phyloP scores from a whole-genome alignment of 2,329 filamentous ascomycete species.

The Juglanconis oblonga region DNA sequence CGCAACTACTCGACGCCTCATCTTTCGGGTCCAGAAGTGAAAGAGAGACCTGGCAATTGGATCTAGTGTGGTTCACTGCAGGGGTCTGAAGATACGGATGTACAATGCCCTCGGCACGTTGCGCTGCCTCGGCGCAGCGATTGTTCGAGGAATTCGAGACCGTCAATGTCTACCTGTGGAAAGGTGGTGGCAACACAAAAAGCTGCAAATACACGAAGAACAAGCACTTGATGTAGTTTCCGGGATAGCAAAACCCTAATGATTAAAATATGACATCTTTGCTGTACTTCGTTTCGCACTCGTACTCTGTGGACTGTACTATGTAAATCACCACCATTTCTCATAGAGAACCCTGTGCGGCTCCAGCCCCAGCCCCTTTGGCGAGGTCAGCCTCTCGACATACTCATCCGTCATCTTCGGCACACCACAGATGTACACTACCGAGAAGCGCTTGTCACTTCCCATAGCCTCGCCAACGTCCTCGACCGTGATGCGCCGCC shows the following conservation, averaged over 20 bases:
- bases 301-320: neutral
- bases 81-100: neutral
- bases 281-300: neutral
- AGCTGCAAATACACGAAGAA: neutral
- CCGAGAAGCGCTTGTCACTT: conserved; percentile 35
- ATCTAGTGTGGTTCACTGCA: conserved; percentile 20
- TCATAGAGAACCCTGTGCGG: conserved; percentile 31
- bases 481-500: conserved; percentile 38
- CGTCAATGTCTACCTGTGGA: neutral
- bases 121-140: neutral
- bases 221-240: neutral
- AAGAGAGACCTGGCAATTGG: conserved; percentile 16
- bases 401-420: conserved; percentile 68
- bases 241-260: neutral
- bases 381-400: conserved; percentile 43
- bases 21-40: neutral
- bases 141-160: neutral
- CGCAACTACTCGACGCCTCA: conserved; percentile 13
- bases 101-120: neutral
- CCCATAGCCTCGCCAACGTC: conserved; percentile 42
- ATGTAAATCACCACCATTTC: conserved; percentile 34
- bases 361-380: conserved; percentile 25
- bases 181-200: neutral
- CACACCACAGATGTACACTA: conserved; percentile 68
- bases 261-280: neutral